Percentiles rank a stretch among this genome's conserved stretches.
phyloP scores from a whole-genome alignment of 495 filamentous ascomycete genomes.

The Penicillium salamii region DNA sequence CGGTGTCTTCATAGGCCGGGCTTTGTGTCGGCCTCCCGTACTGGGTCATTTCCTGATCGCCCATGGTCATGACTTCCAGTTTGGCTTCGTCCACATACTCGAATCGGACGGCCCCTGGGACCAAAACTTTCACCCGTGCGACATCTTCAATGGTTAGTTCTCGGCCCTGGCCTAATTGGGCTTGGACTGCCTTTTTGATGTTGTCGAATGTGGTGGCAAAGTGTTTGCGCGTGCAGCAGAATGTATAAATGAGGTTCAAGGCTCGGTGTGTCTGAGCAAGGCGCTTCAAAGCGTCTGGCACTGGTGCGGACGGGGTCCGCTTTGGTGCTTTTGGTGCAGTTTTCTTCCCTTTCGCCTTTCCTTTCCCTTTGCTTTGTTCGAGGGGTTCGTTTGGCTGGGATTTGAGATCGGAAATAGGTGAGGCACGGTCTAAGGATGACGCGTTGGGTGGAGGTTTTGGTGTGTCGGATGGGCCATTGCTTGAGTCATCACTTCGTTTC shows the following conservation, averaged over 20 bases:
- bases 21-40: constrained; percentile 11
- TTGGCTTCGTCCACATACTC: constrained; percentile 80
- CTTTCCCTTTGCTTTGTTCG: constrained; percentile 4
- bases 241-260: constrained; percentile 89
- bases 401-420: neutral
- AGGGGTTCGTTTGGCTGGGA: neutral
- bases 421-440: constrained; percentile 7
- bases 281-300: constrained; percentile 71
- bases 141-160: constrained; percentile 72
- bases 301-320: constrained; percentile 47
- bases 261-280: constrained; percentile 79
- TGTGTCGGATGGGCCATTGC: neutral
- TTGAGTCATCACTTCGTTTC: constrained; percentile 16
- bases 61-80: constrained; percentile 73
- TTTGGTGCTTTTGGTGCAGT: constrained; percentile 14
- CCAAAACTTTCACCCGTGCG: constrained; percentile 72
- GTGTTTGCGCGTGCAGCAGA: constrained; percentile 89
- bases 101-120: constrained; percentile 76
- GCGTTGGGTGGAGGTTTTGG: constrained; percentile 14
- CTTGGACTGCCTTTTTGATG: constrained; percentile 79
- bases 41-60: constrained; percentile 42
- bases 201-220: constrained; percentile 87
- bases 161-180: constrained; percentile 61
- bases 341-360: constrained; percentile 9
- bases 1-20: constrained; percentile 27